Evolutionary conservation across 495 filamentous ascomycete species (phyloP), one percentile per base, ranked within the genome.

Genomic region (Aspergillus incahuasiensis): DNA sequence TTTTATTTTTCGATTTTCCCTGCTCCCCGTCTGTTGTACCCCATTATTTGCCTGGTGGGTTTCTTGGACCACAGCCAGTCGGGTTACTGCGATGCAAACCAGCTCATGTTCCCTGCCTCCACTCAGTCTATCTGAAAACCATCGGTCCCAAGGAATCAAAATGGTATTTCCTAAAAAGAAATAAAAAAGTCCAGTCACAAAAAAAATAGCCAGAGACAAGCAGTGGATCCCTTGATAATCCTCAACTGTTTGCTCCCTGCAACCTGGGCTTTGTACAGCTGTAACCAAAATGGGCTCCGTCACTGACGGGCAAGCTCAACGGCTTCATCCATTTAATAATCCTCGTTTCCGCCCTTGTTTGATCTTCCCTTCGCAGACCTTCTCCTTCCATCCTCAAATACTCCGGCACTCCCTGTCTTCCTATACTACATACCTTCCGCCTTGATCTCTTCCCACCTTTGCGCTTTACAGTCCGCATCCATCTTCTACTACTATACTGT

Each of bases 251-350:
- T 74, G 68, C 69, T 72, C 64, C n/a, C 66, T 68, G 65, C 64
- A 63, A 54, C 61, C 52, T 60, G 34, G 19, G 49, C 38, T 61
- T 62, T 71, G 64, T 74, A 71, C 68, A 73, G 67, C 68, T 73
- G 72, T 71, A 67, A 74, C 69, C 69, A 62, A 72, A 74, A 72
- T 68, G 62, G 62, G 59, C 51, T 62, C 54, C 56, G 60, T 59
- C 54, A 49, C 62, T 40, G 38, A n/a, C 54, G 60, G 64, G 67
- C n/a, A 28, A 28, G 60, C 52, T 70, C 66, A 67, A 70, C 64
- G 65, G 70, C 70, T 67, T 70, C 70, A 70, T 73, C 32, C 68
- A 72, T 65, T 71, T 71, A 63, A 63, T 66, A 65, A 57, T 61
- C 66, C 68, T 65, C 59, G 65, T 70, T 66, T 66, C 70, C 68